phyloP scores from a whole-genome alignment of 2,329 filamentous ascomycete genomes.

The Leptographium procerum region DNA sequence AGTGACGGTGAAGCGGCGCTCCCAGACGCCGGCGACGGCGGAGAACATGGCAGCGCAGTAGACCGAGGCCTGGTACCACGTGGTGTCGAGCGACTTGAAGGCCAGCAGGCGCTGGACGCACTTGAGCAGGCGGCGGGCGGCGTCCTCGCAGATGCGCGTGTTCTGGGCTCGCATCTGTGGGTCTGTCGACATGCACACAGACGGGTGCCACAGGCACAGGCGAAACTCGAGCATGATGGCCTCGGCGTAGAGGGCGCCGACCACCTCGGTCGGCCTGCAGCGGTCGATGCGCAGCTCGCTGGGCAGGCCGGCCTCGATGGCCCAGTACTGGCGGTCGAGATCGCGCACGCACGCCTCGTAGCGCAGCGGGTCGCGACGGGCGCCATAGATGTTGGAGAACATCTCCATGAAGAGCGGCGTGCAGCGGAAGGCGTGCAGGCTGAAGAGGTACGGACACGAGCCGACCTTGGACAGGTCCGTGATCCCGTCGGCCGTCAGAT shows the following conservation, averaged over 20 bases:
- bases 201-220: slow-evolving; percentile 50
- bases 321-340: slow-evolving; percentile 52
- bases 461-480: slow-evolving; percentile 36
- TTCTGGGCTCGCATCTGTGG: slow-evolving; percentile 47
- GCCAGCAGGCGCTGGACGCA: slow-evolving; percentile 47
- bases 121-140: slow-evolving; percentile 51
- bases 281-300: slow-evolving; percentile 41
- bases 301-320: slow-evolving; percentile 55
- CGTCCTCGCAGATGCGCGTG: slow-evolving; percentile 54
- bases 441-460: slow-evolving; percentile 56
- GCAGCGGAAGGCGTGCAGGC: slow-evolving; percentile 53
- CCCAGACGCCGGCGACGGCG: slow-evolving; percentile 56
- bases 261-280: slow-evolving; percentile 27
- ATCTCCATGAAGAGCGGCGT: slow-evolving; percentile 60
- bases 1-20: slow-evolving; percentile 50
- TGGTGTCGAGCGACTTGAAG: slow-evolving; percentile 61
- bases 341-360: slow-evolving; percentile 53
- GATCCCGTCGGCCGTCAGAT: slow-evolving; percentile 54
- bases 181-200: slow-evolving; percentile 44
- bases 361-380: slow-evolving; percentile 47
- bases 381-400: slow-evolving; percentile 65
- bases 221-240: slow-evolving; percentile 45
- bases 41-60: slow-evolving; percentile 66
- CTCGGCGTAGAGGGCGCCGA: slow-evolving; percentile 44
- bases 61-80: slow-evolving; percentile 64